Evolutionary conservation across 257 asterid species (phyloP).

Genomic region (Penstemon barbatus): DNA sequence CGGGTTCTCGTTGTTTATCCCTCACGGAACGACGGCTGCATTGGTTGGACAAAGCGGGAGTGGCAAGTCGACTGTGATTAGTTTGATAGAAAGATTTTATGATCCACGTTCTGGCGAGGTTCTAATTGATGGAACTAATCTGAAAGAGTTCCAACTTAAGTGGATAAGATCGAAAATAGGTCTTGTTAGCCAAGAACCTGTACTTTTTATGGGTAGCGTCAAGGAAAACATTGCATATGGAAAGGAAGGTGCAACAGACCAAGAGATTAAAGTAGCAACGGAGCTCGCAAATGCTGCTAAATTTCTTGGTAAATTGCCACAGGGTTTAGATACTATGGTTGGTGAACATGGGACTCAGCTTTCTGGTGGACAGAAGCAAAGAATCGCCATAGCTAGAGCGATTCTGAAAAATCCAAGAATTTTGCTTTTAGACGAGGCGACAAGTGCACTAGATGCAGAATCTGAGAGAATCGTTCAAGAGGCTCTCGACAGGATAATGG

Average conservation of each 20-base stretch:
- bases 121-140: slow-evolving; percentile 62
- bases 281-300: slow-evolving; percentile 81
- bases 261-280: slow-evolving; percentile 62
- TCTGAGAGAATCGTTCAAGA: slow-evolving; percentile 85
- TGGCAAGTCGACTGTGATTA: slow-evolving; percentile 81
- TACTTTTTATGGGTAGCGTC: slow-evolving; percentile 63
- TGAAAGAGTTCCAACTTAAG: slow-evolving; percentile 74
- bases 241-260: slow-evolving; percentile 62
- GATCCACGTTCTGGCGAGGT: slow-evolving; percentile 80
- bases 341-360: slow-evolving; percentile 94
- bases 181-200: slow-evolving; percentile 90
- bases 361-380: slow-evolving; percentile 91
- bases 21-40: slow-evolving; percentile 74
- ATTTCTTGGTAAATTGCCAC: slow-evolving; percentile 74
- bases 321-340: slow-evolving; percentile 78
- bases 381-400: slow-evolving; percentile 86
- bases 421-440: slow-evolving; percentile 82
- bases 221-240: slow-evolving; percentile 84
- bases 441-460: slow-evolving; percentile 90
- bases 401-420: slow-evolving; percentile 75
- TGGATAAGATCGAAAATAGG: slow-evolving; percentile 88
- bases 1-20: slow-evolving; percentile 62
- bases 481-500: slow-evolving; percentile 84
- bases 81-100: slow-evolving; percentile 75
- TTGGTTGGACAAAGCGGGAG: slow-evolving; percentile 93